A percentile compares a stretch with the other conserved stretches of the same genome.
Evolutionary conservation across 306 rosid species (phyloP).

Genomic region (Hippophae tibetana): DNA sequence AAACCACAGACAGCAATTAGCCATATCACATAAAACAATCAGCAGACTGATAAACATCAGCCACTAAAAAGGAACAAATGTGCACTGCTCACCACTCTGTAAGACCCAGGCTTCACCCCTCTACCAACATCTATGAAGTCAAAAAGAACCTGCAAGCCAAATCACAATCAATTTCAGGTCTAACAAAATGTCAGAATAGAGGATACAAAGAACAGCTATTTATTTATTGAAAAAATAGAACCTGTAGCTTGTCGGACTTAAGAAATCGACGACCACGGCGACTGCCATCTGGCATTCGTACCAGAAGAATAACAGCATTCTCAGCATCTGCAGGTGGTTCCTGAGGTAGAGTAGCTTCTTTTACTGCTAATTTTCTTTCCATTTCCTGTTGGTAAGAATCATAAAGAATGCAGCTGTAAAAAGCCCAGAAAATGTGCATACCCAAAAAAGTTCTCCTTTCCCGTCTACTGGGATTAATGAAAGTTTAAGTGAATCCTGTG

Average conservation of each 20-base stretch:
- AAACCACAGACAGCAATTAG: not conserved
- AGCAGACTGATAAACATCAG: constrained; percentile 6
- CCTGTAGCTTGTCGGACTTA: constrained; percentile 81
- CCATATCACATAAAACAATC: not conserved
- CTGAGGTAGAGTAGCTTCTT: constrained; percentile 66
- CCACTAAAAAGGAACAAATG: not conserved
- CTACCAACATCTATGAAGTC: constrained; percentile 80
- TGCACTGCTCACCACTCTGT: constrained; percentile 72
- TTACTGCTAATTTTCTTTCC: constrained; percentile 62
- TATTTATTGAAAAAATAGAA: constrained; percentile 13
- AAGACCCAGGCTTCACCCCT: constrained; percentile 66
- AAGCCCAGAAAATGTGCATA: constrained; percentile 8
- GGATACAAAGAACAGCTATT: not conserved
- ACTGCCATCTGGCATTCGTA: constrained; percentile 93
- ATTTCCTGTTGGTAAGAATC: constrained; percentile 47
- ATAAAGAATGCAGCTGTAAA: constrained; percentile 16
- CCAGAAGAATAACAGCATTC: constrained; percentile 63
- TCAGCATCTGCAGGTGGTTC: constrained; percentile 75
- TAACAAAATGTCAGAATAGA: constrained; percentile 10
- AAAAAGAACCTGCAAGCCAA: constrained; percentile 59
- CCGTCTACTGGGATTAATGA: no score
- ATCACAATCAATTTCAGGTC: constrained; percentile 9
- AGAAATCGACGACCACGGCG: constrained; percentile 89
- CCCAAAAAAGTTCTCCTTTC: not conserved
- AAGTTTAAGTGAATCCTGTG: no score